Base-by-base conservation (phyloP, 2,329 filamentous ascomycete genomes). In the Aureobasidium sp. region DNA sequence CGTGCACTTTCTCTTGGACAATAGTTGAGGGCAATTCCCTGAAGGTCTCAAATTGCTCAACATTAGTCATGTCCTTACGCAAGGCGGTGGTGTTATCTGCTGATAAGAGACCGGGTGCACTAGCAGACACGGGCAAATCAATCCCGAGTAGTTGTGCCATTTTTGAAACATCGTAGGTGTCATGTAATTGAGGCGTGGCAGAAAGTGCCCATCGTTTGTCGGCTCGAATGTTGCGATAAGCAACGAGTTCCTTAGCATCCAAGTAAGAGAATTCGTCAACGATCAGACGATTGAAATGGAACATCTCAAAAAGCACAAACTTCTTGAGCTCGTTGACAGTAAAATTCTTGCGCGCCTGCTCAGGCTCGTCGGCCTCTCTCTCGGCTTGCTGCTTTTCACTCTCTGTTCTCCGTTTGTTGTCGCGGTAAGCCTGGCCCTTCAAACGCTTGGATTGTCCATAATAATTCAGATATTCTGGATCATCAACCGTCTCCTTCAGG, bases 221-320 rank as follows among this genome's bases (percentile, higher is more conserved):
- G 10, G 78, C 74, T 22, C 71, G 61, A 4, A 81, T 65, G 0
- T 71, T 68, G 29, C 39, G 32, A 27, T 39, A 34, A 27, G 24
- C 5, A 3, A 48, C 11, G 14, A 55, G 34, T 3, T 47, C 44
- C 0, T 70, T 63, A 55, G 71, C 66, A 47, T 70, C 66, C 45
- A 73, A 64, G 57, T 84, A 82, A 1, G 81, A 79, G 58, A 80
- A 85, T 58, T 86, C 83, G 56, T 86, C 83, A 1, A 85, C 70
- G 2, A 86, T 74, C 0, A 86, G 55, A 5, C 83, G 72, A 52
- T 78, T 77, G 62, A 79, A 86, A 2, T 69, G 64, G 61, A 85
- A 85, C 59, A 81, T 73, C 55, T 85, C 80, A 1, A 86, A 61
- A 0, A 80, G 62, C 12, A 39, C 16, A 16, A 17, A 37, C 4